phyloP scores from a whole-genome alignment of 306 rosid species.

The Hippophae tibetana region DNA sequence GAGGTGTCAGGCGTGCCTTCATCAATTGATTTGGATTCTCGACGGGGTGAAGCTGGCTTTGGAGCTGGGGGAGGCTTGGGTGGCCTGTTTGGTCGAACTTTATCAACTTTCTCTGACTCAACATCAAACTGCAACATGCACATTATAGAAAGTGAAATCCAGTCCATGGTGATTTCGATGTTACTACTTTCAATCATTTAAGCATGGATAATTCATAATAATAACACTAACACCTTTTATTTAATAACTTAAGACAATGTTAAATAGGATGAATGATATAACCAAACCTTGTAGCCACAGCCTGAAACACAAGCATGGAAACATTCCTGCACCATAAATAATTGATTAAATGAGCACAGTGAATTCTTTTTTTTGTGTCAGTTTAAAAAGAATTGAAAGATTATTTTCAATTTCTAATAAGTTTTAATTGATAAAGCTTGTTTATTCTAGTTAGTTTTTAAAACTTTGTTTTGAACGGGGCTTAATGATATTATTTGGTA shows the following conservation, averaged over 20 bases:
- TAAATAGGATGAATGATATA: slow-evolving; percentile 3
- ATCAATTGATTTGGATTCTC: slow-evolving; percentile 18
- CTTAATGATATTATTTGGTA: too few relatives aligned
- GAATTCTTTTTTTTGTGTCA: neutral
- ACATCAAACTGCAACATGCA: slow-evolving; percentile 50
- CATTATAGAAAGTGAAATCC: too few relatives aligned
- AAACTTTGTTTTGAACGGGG: too few relatives aligned
- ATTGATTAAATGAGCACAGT: slow-evolving; percentile 5
- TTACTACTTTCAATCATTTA: neutral
- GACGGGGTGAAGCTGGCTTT: slow-evolving; percentile 37
- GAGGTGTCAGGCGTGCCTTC: slow-evolving; percentile 48
- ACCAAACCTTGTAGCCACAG: slow-evolving; percentile 83
- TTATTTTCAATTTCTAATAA: too few relatives aligned
- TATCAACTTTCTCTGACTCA: slow-evolving; percentile 35
- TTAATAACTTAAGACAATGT: neutral
- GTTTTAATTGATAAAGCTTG: too few relatives aligned
- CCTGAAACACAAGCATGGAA: slow-evolving; percentile 88
- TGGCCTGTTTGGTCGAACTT: slow-evolving; percentile 66
- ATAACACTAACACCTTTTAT: too few relatives aligned
- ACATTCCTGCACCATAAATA: slow-evolving; percentile 50
- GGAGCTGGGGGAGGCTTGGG: slow-evolving; percentile 36
- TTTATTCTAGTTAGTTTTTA: too few relatives aligned
- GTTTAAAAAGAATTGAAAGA: too few relatives aligned
- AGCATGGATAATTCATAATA: neutral
- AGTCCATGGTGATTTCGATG: too few relatives aligned